Percentiles rank a stretch among this genome's conserved stretches.
phyloP scores from a whole-genome alignment of 2,329 filamentous ascomycete species.

The Colletotrichum caudatum region DNA sequence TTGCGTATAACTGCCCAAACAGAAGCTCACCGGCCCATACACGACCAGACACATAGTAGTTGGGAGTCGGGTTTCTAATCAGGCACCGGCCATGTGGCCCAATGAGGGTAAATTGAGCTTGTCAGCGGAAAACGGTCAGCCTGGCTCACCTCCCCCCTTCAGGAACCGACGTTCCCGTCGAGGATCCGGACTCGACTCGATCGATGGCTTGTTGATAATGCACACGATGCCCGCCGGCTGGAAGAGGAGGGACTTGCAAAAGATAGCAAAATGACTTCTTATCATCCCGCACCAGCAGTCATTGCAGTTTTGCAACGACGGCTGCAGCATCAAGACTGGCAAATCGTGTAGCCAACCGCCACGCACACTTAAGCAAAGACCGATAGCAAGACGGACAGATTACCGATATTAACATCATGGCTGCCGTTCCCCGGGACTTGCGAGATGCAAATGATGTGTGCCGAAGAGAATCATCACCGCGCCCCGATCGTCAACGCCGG shows the following conservation, averaged over 20 bases:
- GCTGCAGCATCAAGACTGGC: neutral
- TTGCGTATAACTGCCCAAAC: conserved; percentile 42
- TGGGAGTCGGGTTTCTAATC: conserved; percentile 38
- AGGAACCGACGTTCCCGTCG: conserved; percentile 34
- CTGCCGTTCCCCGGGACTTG: conserved; percentile 34
- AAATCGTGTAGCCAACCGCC: neutral
- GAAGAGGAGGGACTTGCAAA: neutral
- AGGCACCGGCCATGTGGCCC: conserved; percentile 42
- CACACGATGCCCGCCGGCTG: conserved; percentile 19
- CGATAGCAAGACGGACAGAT: neutral
- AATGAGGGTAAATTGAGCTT: conserved; percentile 26
- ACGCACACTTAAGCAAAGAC: neutral
- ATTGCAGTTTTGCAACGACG: conserved; percentile 17
- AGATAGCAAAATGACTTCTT: conserved; percentile 12
- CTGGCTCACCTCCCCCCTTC: conserved; percentile 17
- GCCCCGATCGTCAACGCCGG: conserved; percentile 56
- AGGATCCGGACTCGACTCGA: conserved; percentile 22
- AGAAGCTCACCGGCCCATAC: conserved; percentile 42
- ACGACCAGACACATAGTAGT: conserved; percentile 43
- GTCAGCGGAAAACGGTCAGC: conserved; percentile 33
- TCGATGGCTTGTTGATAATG: conserved; percentile 33
- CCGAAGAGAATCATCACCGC: conserved; percentile 56
- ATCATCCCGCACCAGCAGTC: neutral
- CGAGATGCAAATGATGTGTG: conserved; percentile 24
- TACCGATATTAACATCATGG: conserved; percentile 18